phyloP scores from a whole-genome alignment of 2,329 filamentous ascomycete genomes.

The Teratosphaeria destructans region DNA sequence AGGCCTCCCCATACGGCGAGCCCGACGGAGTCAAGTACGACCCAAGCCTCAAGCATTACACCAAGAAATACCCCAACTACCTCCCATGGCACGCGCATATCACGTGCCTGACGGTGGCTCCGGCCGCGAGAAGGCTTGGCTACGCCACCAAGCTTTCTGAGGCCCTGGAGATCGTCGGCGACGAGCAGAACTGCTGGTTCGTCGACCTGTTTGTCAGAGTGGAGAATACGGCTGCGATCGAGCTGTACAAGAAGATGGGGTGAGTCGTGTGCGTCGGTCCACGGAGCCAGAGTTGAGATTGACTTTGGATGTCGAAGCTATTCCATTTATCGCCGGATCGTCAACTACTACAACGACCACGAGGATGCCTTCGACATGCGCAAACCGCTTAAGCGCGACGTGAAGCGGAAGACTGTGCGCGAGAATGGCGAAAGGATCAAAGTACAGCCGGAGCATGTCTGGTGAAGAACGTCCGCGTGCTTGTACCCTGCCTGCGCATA shows the following conservation, averaged over 20 bases:
- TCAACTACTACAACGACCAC: conserved; percentile 88
- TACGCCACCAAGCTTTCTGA: conserved; percentile 76
- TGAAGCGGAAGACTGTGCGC: conserved; percentile 62
- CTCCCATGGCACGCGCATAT: conserved; percentile 99
- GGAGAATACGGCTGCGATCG: conserved; percentile 78
- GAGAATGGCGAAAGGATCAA: conserved; percentile 68
- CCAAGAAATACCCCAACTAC: conserved; percentile 51
- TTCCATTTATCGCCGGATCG: conserved; percentile 76
- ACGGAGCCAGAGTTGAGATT: not conserved
- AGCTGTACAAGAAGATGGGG: conserved; percentile 81
- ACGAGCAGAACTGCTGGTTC: conserved; percentile 82
- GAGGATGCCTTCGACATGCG: conserved; percentile 98
- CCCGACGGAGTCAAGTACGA: conserved; percentile 58
- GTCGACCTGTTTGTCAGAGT: conserved; percentile 88
- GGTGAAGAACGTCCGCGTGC: conserved; percentile 40
- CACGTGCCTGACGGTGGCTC: conserved; percentile 86
- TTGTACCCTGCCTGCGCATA: not conserved
- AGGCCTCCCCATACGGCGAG: conserved; percentile 65
- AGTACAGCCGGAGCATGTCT: conserved; percentile 78
- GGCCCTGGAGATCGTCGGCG: conserved; percentile 70
- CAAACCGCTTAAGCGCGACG: conserved; percentile 77
- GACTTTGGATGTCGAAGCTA: conserved; percentile 37
- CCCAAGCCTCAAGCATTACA: conserved; percentile 33
- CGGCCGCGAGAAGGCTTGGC: conserved; percentile 72
- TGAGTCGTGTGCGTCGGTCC: conserved; percentile 31